These are phyloP conservation scores for Suillus subluteus DNA, from an alignment of 768 basidiomycete genomes.

Conservation along the genomic window DNA sequence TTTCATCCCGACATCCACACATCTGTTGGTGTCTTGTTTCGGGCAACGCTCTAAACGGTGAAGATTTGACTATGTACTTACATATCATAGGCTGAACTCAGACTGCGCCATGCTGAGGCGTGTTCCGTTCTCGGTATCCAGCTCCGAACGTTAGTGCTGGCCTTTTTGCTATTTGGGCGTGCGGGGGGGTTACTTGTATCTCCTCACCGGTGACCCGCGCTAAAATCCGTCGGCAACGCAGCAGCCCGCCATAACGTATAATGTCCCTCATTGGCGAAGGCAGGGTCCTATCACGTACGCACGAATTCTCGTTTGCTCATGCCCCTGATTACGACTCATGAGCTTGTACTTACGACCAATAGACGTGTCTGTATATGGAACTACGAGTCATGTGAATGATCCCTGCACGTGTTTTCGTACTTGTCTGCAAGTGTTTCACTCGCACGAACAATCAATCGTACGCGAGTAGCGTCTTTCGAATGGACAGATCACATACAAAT, in stretches of 20 bases:
- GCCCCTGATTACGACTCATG: neutral
- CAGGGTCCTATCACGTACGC: slow-evolving; percentile 1
- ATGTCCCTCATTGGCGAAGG: neutral
- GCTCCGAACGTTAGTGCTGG: neutral
- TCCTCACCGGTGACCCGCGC: neutral
- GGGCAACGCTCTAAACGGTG: neutral
- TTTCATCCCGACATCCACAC: neutral
- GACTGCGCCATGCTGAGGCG: neutral
- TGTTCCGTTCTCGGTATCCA: neutral
- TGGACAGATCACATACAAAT: neutral
- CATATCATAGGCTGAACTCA: neutral
- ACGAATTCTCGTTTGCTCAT: neutral
- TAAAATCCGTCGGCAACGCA: neutral
- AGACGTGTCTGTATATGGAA: neutral
- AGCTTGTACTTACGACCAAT: neutral
- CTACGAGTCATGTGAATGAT: neutral
- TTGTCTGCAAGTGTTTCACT: neutral
- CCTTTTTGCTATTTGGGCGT: neutral
- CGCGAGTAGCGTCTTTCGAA: neutral
- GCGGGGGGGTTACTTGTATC: neutral
- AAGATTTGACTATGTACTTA: neutral
- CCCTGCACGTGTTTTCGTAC: neutral
- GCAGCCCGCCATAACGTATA: neutral
- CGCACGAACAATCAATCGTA: neutral
- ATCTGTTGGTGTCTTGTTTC: neutral